phyloP scores from a whole-genome alignment of 2,329 filamentous ascomycete genomes.

The Lojkania enalia region DNA sequence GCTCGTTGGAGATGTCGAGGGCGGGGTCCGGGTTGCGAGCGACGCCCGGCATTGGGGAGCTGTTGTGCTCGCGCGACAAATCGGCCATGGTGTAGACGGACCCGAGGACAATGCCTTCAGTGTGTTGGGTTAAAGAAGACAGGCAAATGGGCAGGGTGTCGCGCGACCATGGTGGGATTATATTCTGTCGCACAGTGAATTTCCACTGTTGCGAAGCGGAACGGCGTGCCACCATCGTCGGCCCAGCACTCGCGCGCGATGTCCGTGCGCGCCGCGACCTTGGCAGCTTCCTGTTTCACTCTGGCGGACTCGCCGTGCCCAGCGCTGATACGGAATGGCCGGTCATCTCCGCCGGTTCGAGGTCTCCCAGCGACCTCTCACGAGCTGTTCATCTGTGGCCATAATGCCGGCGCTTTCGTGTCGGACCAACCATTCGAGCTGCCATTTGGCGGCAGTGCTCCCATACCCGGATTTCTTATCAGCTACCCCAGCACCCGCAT shows the following conservation, averaged over 20 bases:
- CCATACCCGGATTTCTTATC: constrained; percentile 36
- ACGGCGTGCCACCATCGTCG: constrained; percentile 27
- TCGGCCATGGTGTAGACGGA: constrained; percentile 38
- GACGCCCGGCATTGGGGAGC: constrained; percentile 39
- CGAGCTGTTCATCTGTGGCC: constrained; percentile 27
- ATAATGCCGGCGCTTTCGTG: constrained; percentile 18
- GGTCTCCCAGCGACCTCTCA: constrained; percentile 13
- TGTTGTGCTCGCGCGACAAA: constrained; percentile 35
- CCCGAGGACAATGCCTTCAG: constrained; percentile 34
- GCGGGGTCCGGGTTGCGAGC: constrained; percentile 42
- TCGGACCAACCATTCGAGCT: constrained; percentile 17
- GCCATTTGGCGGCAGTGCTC: constrained; percentile 27
- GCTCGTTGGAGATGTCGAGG: constrained; percentile 42
- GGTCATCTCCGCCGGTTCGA: constrained; percentile 34
- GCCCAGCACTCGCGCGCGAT: constrained; percentile 30
- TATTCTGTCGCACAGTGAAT: constrained; percentile 29
- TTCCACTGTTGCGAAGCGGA: constrained; percentile 33
- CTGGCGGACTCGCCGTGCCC: constrained; percentile 21
- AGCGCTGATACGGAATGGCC: constrained; percentile 30
- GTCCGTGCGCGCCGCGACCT: constrained; percentile 23
- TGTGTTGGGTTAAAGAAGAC: constrained; percentile 23
- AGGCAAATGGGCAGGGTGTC: constrained; percentile 28
- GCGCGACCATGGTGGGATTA: constrained; percentile 29
- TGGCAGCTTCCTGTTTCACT: constrained; percentile 44
- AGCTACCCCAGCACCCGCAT: constrained; percentile 23